A percentile compares a stretch with the other conserved stretches of the same genome.
phyloP scores from a whole-genome alignment of 495 filamentous ascomycete species.

The Penicillium pulvis region DNA sequence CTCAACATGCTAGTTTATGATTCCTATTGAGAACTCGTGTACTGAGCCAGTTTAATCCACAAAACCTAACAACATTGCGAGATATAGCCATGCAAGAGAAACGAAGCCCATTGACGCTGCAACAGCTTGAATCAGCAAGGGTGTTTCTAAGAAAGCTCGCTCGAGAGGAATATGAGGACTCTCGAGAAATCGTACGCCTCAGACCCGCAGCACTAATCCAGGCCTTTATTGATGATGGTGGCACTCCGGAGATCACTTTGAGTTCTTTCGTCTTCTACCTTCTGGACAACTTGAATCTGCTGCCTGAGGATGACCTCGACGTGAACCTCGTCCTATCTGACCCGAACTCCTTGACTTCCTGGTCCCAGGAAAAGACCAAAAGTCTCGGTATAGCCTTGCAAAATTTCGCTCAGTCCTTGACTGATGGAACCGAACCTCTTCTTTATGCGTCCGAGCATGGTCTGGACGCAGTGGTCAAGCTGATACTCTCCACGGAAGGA shows the following conservation, averaged over 20 bases:
- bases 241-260: background rate
- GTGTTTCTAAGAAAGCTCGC: background rate
- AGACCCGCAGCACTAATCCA: background rate
- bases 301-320: background rate
- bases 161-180: background rate
- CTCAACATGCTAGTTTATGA: too few species aligned
- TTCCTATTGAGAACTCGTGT: too few species aligned
- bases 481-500: background rate
- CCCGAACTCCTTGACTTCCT: background rate
- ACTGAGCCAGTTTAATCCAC: too few species aligned
- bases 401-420: background rate
- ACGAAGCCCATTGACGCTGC: too few species aligned
- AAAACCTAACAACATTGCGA: too few species aligned
- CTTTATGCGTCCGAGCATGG: conserved; percentile 1
- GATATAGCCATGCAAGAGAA: too few species aligned
- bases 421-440: background rate
- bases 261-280: background rate
- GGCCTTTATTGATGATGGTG: background rate
- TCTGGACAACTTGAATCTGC: background rate
- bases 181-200: background rate
- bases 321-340: background rate
- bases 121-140: background rate
- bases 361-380: background rate
- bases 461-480: background rate
- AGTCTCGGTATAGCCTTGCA: background rate